Evolutionary conservation across 2,329 filamentous ascomycete genomes (phyloP).

Genomic region (Alternaria novae-zelandiae): DNA sequence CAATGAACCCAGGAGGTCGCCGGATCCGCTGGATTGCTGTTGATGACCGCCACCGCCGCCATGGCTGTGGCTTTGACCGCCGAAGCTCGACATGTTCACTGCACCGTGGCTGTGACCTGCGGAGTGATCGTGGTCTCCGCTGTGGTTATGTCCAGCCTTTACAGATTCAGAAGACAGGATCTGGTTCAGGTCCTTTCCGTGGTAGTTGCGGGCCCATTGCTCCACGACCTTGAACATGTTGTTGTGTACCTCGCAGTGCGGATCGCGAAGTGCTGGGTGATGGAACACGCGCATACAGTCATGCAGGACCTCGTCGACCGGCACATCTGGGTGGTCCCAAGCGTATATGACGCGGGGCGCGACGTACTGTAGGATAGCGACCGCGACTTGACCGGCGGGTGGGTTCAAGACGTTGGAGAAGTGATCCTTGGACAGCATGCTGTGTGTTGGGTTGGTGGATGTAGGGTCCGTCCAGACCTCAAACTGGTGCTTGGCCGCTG

Average conservation of each 20-base stretch:
- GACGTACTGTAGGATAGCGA: slow-evolving; percentile 77
- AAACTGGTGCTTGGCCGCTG: slow-evolving; percentile 58
- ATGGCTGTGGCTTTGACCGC: slow-evolving; percentile 24
- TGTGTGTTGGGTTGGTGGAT: slow-evolving; percentile 58
- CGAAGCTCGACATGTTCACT: slow-evolving; percentile 33
- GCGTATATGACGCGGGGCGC: slow-evolving; percentile 89
- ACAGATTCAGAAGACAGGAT: slow-evolving; percentile 86
- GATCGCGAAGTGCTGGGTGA: slow-evolving; percentile 82
- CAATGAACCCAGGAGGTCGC: slow-evolving; percentile 34
- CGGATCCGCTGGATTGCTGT: slow-evolving; percentile 15
- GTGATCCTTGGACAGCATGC: slow-evolving; percentile 60
- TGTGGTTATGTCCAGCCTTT: slow-evolving; percentile 80
- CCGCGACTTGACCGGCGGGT: slow-evolving; percentile 57
- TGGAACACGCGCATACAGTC: slow-evolving; percentile 87
- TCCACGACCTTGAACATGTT: slow-evolving; percentile 89
- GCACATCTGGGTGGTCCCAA: slow-evolving; percentile 86
- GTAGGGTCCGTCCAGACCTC: slow-evolving; percentile 57
- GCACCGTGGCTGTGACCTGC: slow-evolving; percentile 41
- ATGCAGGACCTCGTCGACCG: slow-evolving; percentile 80
- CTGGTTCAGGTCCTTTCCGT: slow-evolving; percentile 70
- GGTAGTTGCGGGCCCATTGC: slow-evolving; percentile 77
- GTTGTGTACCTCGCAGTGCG: slow-evolving; percentile 77
- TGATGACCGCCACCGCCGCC: slow-evolving; percentile 15
- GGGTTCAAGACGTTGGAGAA: slow-evolving; percentile 59
- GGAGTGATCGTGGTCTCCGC: slow-evolving; percentile 41